These are phyloP conservation scores for Phaseolus lunatus DNA, from an alignment of 306 rosid genomes.

Conservation along the genomic window DNA sequence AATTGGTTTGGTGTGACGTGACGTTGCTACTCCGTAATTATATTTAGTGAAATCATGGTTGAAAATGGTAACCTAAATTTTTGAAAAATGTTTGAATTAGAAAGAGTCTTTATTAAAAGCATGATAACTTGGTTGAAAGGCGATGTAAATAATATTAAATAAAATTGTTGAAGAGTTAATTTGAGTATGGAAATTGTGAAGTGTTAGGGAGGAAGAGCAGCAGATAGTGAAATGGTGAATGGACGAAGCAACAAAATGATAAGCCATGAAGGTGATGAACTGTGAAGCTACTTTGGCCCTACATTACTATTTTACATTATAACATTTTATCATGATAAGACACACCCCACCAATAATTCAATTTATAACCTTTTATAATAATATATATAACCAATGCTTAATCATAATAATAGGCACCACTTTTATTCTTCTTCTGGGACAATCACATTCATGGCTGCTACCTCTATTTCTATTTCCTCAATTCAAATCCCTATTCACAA, in stretches of 20 bases:
- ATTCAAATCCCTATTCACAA: slow-evolving; percentile 50
- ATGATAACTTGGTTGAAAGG: slow-evolving; percentile 7
- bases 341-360: slow-evolving; percentile 59
- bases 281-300: slow-evolving; percentile 52
- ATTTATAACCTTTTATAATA: slow-evolving; percentile 31
- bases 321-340: slow-evolving; percentile 50
- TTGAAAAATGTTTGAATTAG: background rate
- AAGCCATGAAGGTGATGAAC: slow-evolving; percentile 45
- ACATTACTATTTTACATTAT: slow-evolving; percentile 30
- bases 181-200: too few species aligned
- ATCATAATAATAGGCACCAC: background rate
- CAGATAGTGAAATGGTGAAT: slow-evolving; percentile 55
- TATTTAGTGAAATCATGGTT: background rate
- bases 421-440: slow-evolving; percentile 1
- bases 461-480: slow-evolving; percentile 47
- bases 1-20: too few species aligned
- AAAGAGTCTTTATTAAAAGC: background rate
- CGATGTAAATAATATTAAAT: too few species aligned
- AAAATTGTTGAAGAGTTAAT: too few species aligned
- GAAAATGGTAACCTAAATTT: background rate
- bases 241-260: slow-evolving; percentile 44
- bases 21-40: background rate
- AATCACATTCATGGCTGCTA: slow-evolving; percentile 61
- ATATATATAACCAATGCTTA: background rate
- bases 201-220: too few species aligned